These are phyloP conservation scores for Peronosclerospora sorghi DNA, from an alignment of 352 stramenopile species.

Conservation along the genomic window DNA sequence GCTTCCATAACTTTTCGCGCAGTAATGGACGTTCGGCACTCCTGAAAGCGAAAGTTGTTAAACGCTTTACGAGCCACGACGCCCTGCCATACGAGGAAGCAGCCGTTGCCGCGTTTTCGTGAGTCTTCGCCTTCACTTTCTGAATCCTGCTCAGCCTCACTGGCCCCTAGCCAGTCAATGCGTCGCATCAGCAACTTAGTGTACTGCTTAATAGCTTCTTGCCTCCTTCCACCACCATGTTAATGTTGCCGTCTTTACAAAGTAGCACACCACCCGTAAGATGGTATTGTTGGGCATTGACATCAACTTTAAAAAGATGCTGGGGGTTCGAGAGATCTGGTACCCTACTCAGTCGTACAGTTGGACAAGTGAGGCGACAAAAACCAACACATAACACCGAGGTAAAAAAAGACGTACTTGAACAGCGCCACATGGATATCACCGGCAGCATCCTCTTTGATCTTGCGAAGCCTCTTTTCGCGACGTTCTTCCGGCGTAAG, in stretches of 20 bases:
- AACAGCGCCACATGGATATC: constrained; percentile 93
- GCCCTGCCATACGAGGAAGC: constrained; percentile 92
- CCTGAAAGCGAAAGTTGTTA: constrained; percentile 94
- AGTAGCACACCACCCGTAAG: constrained; percentile 91
- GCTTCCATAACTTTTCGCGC: constrained; percentile 91
- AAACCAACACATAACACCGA: constrained; percentile 2
- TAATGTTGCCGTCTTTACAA: constrained; percentile 81
- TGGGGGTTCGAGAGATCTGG: constrained; percentile 90
- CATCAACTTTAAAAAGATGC: constrained; percentile 96
- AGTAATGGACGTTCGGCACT: constrained; percentile 83
- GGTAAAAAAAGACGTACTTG: constrained; percentile 34
- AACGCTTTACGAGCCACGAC: constrained; percentile 90
- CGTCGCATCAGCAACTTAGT: constrained; percentile 90
- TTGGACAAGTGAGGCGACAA: constrained; percentile 11
- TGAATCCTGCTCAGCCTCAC: constrained; percentile 29
- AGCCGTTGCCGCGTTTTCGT: constrained; percentile 39
- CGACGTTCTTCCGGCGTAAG: constrained; percentile 93
- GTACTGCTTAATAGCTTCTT: constrained; percentile 93
- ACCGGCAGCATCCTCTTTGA: constrained; percentile 89
- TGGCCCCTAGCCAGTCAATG: constrained; percentile 88
- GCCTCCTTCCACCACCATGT: constrained; percentile 95
- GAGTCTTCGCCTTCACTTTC: constrained; percentile 46
- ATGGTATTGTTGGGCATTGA: constrained; percentile 95
- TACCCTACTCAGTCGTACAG: constrained; percentile 48
- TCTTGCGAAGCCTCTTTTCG: constrained; percentile 92